Evolutionary conservation across 2,329 filamentous ascomycete genomes (phyloP), one percentile per base, ranked within the genome.

Genomic region (Waltergamsia citrina): DNA sequence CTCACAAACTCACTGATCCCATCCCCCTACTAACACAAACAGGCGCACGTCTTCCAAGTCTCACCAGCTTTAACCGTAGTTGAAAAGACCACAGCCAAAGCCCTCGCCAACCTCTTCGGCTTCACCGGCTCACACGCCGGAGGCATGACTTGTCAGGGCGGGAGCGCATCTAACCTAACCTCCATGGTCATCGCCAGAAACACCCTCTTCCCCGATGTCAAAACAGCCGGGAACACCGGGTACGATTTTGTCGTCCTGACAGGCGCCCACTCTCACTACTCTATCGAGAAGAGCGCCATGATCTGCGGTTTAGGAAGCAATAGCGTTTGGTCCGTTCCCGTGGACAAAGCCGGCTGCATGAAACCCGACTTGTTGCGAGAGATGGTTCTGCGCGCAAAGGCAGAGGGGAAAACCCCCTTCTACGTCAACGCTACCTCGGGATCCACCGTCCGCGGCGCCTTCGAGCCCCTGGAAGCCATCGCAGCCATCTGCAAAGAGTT

Each of bases 381-480:
- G 2, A 62, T 78, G 26, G 65, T 94, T 20, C 33, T 63, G 5
- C 65, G 69, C 35, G 78, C 83, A 17, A 77, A 78, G 46, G 47
- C 52, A 0, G 67, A 78, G 32, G 85, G 84, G 22, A 76, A 80
- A 51, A 92, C 83, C 1, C 90, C 92, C 0, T 82, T 98, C 40
- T 95, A 94, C 59, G 85, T 96, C 52, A 96, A 95, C 53, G 84
- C 88, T 6, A 96, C 92, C 1, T 90, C 92, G 1, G 92, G 92
- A 14, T 95, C 90, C 2, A 98, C 92, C 0, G 90, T 96, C 3
- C 66, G 90, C 41, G 92, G 92, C 12, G 86, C 84, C 1, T 98
- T 81, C 52, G 90, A 95, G 49, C 84, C 85, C 0, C 80, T 94
- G 46, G 56, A 67, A 10, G 72, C 70, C 3, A 79, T 95, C 41